Evolutionary conservation across 352 stramenopile species (phyloP), one percentile per base, ranked within the genome.

Genomic region (Halophytophthora polymorphica): DNA sequence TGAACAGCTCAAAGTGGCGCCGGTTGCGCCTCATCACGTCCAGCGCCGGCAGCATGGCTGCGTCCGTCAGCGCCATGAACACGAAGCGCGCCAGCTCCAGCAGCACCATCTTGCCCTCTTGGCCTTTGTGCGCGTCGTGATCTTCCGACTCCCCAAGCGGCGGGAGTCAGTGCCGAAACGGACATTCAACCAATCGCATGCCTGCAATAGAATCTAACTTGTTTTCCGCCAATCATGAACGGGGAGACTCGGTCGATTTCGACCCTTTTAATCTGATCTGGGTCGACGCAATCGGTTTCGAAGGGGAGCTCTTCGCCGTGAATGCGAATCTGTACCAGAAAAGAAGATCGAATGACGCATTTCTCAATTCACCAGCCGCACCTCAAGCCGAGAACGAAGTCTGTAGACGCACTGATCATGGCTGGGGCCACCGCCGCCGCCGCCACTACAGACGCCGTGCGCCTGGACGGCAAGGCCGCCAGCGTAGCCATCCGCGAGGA

Each of bases 1-100:
- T 63, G 50, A 94, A 95, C 53, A 95, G 68, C 77, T 95, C 86
- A 53, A 95, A 95, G 64, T 95, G 86, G 10, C 84, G 82, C 38
- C 84, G 74, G 55, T 93, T 93, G 41, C 63, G 58, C 64, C 79
- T 77, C 83, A 93, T 91, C 35, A 93, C 73, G 41, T 68, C 53
- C 43, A 93, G 73, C 54, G 83, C 79, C 41, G 83, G 83, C 41
- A 91, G 52, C 71, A 93, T 89, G 23, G 77, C 76, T 10, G 66
- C 66, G 52, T 93, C 77, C 37, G 79, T 89, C 28, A 93, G 66
- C 56, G 73, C 77, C 45, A 90, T 54, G 63, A 88, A 83, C 52
- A 64, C 71, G 62, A 90, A 89, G 53, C 78, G 79, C 11, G 60
- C 65, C 13, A 90, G 36, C 35, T 70, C 57, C 28, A 73, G 53